Conservation (phyloP, 345 rosid genomes). For the Gossypium ekmanianum region DNA sequence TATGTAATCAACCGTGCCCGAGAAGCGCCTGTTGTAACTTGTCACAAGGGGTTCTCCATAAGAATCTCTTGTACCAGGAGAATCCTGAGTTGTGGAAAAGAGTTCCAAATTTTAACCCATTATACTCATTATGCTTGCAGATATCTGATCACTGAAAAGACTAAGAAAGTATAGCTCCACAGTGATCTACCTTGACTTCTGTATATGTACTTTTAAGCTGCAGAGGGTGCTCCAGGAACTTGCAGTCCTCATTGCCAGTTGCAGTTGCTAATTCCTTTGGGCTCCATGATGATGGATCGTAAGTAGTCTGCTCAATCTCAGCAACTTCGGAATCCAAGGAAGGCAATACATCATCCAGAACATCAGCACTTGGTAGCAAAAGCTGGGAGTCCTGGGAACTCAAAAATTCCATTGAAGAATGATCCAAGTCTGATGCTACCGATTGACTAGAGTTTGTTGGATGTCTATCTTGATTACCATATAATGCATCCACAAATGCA, state of each 20-base stretch:
- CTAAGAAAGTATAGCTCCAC: constrained; percentile 6
- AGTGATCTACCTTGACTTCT: constrained; percentile 63
- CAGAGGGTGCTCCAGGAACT: constrained; percentile 57
- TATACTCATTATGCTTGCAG: neutral
- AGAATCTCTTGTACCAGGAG: constrained; percentile 63
- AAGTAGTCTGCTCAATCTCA: constrained; percentile 29
- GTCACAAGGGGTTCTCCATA: constrained; percentile 82
- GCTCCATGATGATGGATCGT: constrained; percentile 76
- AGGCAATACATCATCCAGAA: constrained; percentile 31
- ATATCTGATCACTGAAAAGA: constrained; percentile 1
- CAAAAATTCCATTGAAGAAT: constrained; percentile 17
- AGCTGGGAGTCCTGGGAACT: constrained; percentile 20
- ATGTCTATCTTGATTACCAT: constrained; percentile 26
- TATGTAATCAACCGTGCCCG: constrained; percentile 94
- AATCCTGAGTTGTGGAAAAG: constrained; percentile 40
- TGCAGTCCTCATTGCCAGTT: constrained; percentile 59
- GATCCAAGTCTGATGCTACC: constrained; percentile 20
- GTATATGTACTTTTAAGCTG: constrained; percentile 78
- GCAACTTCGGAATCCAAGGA: constrained; percentile 33
- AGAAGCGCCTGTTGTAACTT: constrained; percentile 81
- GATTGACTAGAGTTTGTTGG: constrained; percentile 14
- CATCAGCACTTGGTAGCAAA: constrained; percentile 18
- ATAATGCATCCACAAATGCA: constrained; percentile 48
- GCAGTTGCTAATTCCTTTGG: constrained; percentile 81
- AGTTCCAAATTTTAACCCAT: neutral